These are phyloP conservation scores for Dactylellina sp. DNA, from an alignment of 2,329 filamentous ascomycete species.

Conservation along the genomic window DNA sequence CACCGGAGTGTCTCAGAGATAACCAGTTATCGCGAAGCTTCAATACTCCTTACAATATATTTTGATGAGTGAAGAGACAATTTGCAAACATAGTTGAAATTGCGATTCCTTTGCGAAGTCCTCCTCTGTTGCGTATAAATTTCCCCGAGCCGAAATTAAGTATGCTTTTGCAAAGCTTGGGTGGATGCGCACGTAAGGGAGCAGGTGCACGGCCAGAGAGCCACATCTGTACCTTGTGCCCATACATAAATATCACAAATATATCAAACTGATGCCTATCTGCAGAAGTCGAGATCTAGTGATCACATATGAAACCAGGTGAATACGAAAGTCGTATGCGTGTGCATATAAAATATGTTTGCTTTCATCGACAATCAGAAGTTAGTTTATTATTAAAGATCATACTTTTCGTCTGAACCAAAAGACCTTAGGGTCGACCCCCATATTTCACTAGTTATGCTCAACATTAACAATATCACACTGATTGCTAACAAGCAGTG, in stretches of 20 bases:
- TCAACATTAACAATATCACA: neutral
- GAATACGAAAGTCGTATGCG: too few relatives aligned
- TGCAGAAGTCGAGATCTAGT: neutral
- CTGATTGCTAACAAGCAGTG: constrained; percentile 4
- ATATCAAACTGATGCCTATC: too few relatives aligned
- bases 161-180: constrained; percentile 35
- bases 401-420: neutral
- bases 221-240: constrained; percentile 21
- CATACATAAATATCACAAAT: too few relatives aligned
- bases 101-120: constrained; percentile 9
- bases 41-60: constrained; percentile 43
- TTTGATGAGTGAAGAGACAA: constrained; percentile 14
- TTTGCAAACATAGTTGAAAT: constrained; percentile 47
- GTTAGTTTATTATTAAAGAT: too few relatives aligned
- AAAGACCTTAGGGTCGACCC: neutral
- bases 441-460: neutral
- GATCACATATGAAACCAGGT: neutral
- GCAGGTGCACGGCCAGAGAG: constrained; percentile 5
- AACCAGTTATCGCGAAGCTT: constrained; percentile 54
- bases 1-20: constrained; percentile 49
- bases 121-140: constrained; percentile 38
- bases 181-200: constrained; percentile 7
- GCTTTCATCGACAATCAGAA: too few relatives aligned
- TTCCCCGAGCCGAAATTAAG: constrained; percentile 37
- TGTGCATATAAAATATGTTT: too few relatives aligned